These are phyloP conservation scores for Trichosanthes cucumerina DNA, from an alignment of 306 rosid species.

Conservation along the genomic window DNA sequence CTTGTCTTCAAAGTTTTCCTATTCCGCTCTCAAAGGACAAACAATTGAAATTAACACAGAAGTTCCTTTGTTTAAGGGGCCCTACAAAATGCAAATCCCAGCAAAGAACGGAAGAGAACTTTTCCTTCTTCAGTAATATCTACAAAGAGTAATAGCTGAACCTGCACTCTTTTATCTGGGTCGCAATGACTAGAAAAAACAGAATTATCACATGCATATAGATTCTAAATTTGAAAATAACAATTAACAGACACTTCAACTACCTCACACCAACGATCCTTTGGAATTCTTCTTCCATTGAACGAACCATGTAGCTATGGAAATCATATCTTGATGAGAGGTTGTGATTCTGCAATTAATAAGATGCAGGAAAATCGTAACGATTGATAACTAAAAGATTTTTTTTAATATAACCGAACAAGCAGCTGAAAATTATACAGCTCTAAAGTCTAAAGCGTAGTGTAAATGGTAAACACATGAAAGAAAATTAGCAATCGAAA, in stretches of 20 bases:
- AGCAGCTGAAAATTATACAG: not conserved
- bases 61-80: not conserved
- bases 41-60: not conserved
- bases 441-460: not conserved
- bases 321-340: slow-evolving; percentile 66
- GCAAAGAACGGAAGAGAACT: not conserved
- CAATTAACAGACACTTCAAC: not conserved
- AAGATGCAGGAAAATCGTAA: slow-evolving; percentile 3
- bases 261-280: slow-evolving; percentile 96
- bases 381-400: not conserved
- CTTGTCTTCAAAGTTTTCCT: not conserved
- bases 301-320: slow-evolving; percentile 94
- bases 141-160: not conserved
- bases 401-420: not conserved
- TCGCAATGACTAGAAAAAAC: not conserved
- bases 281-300: slow-evolving; percentile 99
- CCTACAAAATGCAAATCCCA: not conserved
- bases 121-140: not conserved
- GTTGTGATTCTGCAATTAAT: slow-evolving; percentile 78
- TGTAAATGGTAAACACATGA: not conserved
- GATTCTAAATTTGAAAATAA: not conserved
- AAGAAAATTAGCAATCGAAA: not conserved
- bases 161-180: not conserved
- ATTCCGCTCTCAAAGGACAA: not conserved
- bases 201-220: not conserved